Conservation (phyloP, 495 filamentous ascomycete species). For the Evernia prunastri region DNA sequence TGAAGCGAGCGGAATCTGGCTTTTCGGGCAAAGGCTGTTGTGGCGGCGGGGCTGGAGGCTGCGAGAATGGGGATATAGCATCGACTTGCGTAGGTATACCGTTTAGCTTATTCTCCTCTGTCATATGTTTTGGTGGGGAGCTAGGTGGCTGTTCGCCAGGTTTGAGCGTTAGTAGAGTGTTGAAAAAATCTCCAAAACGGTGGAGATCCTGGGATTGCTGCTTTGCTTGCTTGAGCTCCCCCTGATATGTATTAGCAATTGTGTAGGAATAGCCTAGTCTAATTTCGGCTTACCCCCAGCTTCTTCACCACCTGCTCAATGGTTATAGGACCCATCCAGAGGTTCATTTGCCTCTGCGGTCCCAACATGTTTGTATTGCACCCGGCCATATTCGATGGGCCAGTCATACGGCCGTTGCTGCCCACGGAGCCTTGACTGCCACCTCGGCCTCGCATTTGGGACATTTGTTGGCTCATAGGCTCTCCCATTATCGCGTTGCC, state of each 20-base stretch:
- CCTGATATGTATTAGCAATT: constrained; percentile 39
- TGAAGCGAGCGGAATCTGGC: constrained; percentile 58
- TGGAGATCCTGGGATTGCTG: constrained; percentile 80
- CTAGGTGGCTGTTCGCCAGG: constrained; percentile 55
- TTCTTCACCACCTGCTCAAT: constrained; percentile 94
- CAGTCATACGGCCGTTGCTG: constrained; percentile 43
- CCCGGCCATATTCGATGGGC: constrained; percentile 46
- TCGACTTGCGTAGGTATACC: constrained; percentile 52
- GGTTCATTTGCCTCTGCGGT: constrained; percentile 64
- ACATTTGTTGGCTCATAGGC: constrained; percentile 49
- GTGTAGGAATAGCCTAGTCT: not conserved
- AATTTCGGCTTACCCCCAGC: constrained; percentile 63
- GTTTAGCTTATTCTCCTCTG: constrained; percentile 38
- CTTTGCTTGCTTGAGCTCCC: constrained; percentile 79
- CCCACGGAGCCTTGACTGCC: constrained; percentile 64
- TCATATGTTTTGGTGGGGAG: constrained; percentile 38
- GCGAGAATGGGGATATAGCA: constrained; percentile 62
- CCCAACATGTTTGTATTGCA: constrained; percentile 53
- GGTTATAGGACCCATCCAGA: constrained; percentile 81
- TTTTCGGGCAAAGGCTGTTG: constrained; percentile 88
- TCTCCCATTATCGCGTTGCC: constrained; percentile 62
- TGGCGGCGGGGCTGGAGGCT: constrained; percentile 85
- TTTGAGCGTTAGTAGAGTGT: constrained; percentile 63
- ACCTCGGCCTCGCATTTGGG: constrained; percentile 60
- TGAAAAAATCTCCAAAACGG: constrained; percentile 74